Percentiles rank a stretch among this genome's conserved stretches.
Evolutionary conservation across 495 filamentous ascomycete species (phyloP).

Genomic region (Talaromyces wortmannii): DNA sequence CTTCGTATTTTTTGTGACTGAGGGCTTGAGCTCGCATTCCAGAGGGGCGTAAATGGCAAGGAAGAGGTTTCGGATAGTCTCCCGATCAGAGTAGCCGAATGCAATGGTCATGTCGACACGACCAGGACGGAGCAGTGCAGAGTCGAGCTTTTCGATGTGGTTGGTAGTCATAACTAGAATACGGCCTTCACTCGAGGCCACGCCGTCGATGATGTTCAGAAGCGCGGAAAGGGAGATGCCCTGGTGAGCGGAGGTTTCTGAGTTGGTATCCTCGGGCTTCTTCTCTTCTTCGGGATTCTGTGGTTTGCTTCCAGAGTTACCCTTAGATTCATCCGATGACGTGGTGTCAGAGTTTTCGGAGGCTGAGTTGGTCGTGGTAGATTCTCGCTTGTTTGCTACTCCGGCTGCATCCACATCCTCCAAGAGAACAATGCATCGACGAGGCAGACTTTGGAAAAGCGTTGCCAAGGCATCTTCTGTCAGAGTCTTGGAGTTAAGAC

Average conservation of each 20-base stretch:
- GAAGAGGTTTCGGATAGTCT: constrained; percentile 63
- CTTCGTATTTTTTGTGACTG: neutral
- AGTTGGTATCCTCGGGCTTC: neutral
- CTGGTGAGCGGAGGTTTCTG: constrained; percentile 8
- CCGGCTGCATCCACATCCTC: constrained; percentile 43
- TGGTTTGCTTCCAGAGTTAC: neutral
- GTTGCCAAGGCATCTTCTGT: constrained; percentile 62
- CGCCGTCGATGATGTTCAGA: constrained; percentile 75
- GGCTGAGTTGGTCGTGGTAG: neutral
- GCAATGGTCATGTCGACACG: constrained; percentile 69
- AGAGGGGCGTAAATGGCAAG: constrained; percentile 59
- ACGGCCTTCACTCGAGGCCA: constrained; percentile 69
- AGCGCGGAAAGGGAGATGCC: constrained; percentile 62
- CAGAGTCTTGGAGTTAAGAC: constrained; percentile 31
- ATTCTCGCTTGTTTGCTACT: constrained; percentile 48
- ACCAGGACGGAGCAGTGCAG: constrained; percentile 68
- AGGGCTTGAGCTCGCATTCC: constrained; percentile 14
- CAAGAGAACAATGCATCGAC: constrained; percentile 38
- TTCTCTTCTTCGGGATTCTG: constrained; percentile 1
- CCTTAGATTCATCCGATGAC: neutral
- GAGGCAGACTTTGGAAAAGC: constrained; percentile 55
- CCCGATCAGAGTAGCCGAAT: constrained; percentile 57
- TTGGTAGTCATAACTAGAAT: constrained; percentile 86
- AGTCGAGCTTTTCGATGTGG: constrained; percentile 66
- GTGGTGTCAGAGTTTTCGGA: neutral